Conservation (phyloP, 1,139 yeast species). For the Zygosaccharomyces pseudobailii region DNA sequence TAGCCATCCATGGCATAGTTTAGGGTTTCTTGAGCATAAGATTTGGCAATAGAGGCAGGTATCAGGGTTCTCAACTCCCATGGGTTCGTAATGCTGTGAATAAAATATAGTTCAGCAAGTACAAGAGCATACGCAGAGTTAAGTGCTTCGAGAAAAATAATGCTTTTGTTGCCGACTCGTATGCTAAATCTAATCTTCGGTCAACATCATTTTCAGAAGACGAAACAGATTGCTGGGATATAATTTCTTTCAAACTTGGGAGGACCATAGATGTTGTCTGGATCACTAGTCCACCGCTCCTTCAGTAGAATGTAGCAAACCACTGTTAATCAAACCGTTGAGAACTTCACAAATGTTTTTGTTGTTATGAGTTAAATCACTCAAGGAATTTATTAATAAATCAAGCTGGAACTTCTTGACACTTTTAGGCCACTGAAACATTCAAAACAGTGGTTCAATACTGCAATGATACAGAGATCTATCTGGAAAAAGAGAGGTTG, state of each 20-base stretch:
- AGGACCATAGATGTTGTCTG: slow-evolving; percentile 34
- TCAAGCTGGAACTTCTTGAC: slow-evolving; percentile 38
- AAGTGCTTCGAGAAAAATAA: slow-evolving; percentile 38
- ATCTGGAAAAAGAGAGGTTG: slow-evolving; percentile 33
- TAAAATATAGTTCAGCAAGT: slow-evolving; percentile 44
- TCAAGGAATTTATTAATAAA: slow-evolving; percentile 32
- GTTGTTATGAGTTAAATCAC: slow-evolving; percentile 33
- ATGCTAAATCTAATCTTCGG: slow-evolving; percentile 31
- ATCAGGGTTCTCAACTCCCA: slow-evolving; percentile 37
- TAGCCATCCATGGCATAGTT: slow-evolving; percentile 40
- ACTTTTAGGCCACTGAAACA: slow-evolving; percentile 35
- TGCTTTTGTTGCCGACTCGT: slow-evolving; percentile 37
- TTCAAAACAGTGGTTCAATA: slow-evolving; percentile 32
- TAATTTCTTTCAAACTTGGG: slow-evolving; percentile 36
- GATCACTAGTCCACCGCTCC: slow-evolving; percentile 28
- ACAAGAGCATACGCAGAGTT: slow-evolving; percentile 43
- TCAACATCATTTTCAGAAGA: slow-evolving; percentile 21
- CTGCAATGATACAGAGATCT: slow-evolving; percentile 32
- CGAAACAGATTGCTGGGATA: slow-evolving; percentile 23
- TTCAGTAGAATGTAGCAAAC: slow-evolving; percentile 31
- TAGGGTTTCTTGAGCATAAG: slow-evolving; percentile 39
- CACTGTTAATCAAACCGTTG: slow-evolving; percentile 26
- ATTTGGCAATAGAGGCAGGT: slow-evolving; percentile 34
- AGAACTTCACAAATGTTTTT: slow-evolving; percentile 28
- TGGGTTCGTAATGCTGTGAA: slow-evolving; percentile 43